Evolutionary conservation across 805 yeast genomes (phyloP).

Genomic region (Saccharomycopsis javanensis): DNA sequence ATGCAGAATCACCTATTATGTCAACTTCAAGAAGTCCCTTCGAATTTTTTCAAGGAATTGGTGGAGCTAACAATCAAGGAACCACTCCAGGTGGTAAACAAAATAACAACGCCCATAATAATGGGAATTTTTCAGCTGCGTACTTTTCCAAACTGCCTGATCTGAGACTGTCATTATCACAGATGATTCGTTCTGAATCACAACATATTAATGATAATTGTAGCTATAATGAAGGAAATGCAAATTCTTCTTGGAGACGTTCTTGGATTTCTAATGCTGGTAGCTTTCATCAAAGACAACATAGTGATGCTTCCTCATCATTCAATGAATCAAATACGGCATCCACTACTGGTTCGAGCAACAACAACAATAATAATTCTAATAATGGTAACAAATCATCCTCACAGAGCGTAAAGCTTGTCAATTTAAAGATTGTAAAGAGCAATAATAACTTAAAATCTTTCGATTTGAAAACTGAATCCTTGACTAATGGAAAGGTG

Average conservation of each 20-base stretch:
- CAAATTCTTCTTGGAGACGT: neutral
- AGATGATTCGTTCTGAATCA: neutral
- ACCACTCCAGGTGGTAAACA: neutral
- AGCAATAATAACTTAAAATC: neutral
- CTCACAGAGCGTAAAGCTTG: neutral
- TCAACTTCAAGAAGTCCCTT: neutral
- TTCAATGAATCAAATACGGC: neutral
- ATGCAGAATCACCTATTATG: neutral
- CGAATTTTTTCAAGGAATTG: neutral
- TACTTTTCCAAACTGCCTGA: neutral
- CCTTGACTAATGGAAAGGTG: neutral
- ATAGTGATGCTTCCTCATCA: neutral
- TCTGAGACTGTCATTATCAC: constrained; percentile 1
- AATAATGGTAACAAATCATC: neutral
- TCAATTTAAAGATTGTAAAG: neutral
- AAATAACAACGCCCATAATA: neutral
- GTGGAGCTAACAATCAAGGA: neutral
- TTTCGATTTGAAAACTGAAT: neutral
- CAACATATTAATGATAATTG: neutral
- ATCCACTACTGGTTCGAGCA: neutral
- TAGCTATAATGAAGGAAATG: neutral
- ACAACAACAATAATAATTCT: neutral
- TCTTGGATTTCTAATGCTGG: constrained; percentile 1
- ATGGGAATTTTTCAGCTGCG: neutral
- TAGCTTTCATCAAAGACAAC: neutral